Base-by-base conservation (phyloP, 192 early-diverging fungal species). In the Thamnidium elegans region DNA sequence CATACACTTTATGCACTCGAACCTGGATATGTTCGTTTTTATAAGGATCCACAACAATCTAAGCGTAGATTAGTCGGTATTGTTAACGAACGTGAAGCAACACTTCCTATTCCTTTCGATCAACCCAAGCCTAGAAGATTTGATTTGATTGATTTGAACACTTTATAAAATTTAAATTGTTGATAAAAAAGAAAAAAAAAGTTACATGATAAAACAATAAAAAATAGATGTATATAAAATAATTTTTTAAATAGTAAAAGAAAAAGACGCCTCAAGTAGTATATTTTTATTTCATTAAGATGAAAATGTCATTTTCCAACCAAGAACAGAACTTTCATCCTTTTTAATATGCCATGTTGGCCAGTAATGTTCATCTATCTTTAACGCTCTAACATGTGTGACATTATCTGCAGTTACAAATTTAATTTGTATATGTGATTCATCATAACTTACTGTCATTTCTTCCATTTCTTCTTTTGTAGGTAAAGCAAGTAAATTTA, bases 291-390 rank as follows among this genome's bases (percentile, higher is more conserved):
- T 39, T 39, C 1, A 39, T 9, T 39, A 26, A 26, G 26, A 26
- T 26, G 26, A 26, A 3, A 26, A 26, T 26, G 26, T 26, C 26
- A 26, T 26, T 26, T 26, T 26, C 86, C 86, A 87, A n/a, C 84
- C 84, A 60, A 75, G 67, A 8, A 69, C 52, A n/a, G 76, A 56
- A 14, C 45, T 32, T 0, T 78, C 66, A 50, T 85, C 81, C 17
- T 68, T 74, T 32, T 85, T 52, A 42, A 91, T 71, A 65, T 88
- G 79, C 77, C 86, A 87, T 0, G 88, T 78, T 4, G 80, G 80
- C 88, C 88, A 91, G 70, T 89, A 89, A 69, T 89, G 87, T 30
- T 83, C 72, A 79, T 89, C 89, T 23, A 89, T 50, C 34, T 89
- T 86, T 69, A 91, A 70, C 21, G 88, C 87, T 56, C 87, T 83